phyloP scores from a whole-genome alignment of 768 basidiomycete species.

The Phanerochaete carnosa region DNA sequence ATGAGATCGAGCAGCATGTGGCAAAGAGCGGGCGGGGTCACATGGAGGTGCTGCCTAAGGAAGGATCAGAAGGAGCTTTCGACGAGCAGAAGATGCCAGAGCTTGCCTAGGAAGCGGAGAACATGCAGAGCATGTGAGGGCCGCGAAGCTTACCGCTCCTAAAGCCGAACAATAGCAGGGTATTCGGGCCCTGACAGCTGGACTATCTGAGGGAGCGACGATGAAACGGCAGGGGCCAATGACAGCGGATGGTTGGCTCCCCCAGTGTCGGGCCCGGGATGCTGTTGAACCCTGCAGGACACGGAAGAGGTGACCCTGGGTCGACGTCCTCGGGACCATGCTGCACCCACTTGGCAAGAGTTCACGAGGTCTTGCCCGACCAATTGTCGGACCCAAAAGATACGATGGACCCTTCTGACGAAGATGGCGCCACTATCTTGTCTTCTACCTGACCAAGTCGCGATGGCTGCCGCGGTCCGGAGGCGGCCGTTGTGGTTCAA shows the following conservation, averaged over 20 bases:
- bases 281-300: conserved; percentile 1
- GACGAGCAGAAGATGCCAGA: background rate
- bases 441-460: background rate
- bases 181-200: background rate
- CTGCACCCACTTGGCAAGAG: conserved; percentile 6
- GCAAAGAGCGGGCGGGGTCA: background rate
- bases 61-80: background rate
- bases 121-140: background rate
- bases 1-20: background rate
- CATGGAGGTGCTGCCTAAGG: background rate
- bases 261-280: conserved; percentile 2
- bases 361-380: conserved; percentile 13
- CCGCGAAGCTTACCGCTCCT: background rate
- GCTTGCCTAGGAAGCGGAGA: background rate
- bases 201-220: background rate
- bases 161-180: background rate
- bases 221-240: conserved; percentile 5
- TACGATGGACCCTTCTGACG: conserved; percentile 9
- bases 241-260: background rate
- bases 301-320: background rate
- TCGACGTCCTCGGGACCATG: background rate
- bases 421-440: background rate
- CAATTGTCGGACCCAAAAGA: conserved; percentile 13
- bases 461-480: conserved; percentile 9
- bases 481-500: conserved; percentile 2